A percentile compares a stretch with the other conserved stretches of the same genome.
phyloP scores from a whole-genome alignment of 2,329 filamentous ascomycete genomes.

The Torrubiella hemipterigena region DNA sequence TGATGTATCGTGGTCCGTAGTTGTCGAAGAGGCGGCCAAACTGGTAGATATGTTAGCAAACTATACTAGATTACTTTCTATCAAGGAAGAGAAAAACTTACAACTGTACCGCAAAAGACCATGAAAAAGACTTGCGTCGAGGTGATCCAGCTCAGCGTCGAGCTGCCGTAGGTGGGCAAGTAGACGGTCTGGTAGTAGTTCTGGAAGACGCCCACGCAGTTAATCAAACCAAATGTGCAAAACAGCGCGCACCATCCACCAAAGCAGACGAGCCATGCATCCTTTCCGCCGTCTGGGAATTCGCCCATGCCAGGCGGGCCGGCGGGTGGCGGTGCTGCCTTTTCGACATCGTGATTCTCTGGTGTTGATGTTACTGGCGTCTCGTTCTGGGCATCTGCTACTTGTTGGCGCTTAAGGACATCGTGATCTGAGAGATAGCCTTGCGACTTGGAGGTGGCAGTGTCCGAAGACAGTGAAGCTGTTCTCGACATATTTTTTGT shows the following conservation, averaged over 20 bases:
- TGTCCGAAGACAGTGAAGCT: not conserved
- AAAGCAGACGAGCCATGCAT: conserved; percentile 46
- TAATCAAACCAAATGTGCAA: conserved; percentile 31
- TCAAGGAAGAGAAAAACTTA: conserved; percentile 26
- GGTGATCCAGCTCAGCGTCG: conserved; percentile 47
- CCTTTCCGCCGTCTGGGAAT: conserved; percentile 45
- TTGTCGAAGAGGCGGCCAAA: conserved; percentile 53
- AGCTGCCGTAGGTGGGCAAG: conserved; percentile 33
- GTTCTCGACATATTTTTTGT: too few relatives aligned
- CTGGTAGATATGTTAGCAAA: conserved; percentile 7
- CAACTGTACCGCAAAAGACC: conserved; percentile 35
- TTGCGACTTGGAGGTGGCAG: not conserved
- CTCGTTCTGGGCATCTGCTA: conserved; percentile 1
- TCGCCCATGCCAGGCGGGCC: conserved; percentile 28
- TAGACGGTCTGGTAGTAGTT: conserved; percentile 41
- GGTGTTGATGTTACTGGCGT: conserved; percentile 8
- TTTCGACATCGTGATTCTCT: conserved; percentile 8
- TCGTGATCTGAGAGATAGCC: not conserved
- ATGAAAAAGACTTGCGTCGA: conserved; percentile 38
- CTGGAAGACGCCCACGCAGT: conserved; percentile 43
- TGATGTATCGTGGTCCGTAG: conserved; percentile 47
- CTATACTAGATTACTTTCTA: not conserved
- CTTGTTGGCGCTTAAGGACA: conserved; percentile 1
- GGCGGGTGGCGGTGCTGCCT: conserved; percentile 5
- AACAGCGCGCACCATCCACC: conserved; percentile 31